Percentiles rank a stretch among this genome's conserved stretches.
Conservation (phyloP, 352 stramenopile species). For the Pythium insidiosum region DNA sequence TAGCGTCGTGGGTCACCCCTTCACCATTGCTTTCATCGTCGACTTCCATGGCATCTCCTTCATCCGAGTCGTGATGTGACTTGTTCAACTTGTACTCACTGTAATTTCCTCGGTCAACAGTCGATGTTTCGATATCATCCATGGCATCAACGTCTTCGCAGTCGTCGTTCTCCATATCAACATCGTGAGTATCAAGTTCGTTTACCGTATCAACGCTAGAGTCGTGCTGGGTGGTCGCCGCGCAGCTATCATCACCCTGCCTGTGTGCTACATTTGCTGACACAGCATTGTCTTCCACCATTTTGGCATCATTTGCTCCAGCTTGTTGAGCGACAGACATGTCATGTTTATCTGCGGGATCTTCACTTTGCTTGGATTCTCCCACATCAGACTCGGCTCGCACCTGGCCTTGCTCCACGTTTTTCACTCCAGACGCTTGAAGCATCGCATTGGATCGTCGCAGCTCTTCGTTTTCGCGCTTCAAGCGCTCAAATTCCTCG, state of each 20-base stretch:
- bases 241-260: too few relatives aligned
- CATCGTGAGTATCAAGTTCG: neutral
- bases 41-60: conserved; percentile 11
- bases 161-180: conserved; percentile 13
- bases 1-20: too few relatives aligned
- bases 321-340: neutral
- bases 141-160: conserved; percentile 6
- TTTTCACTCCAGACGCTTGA: conserved; percentile 14
- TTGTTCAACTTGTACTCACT: too few relatives aligned
- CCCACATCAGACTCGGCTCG: neutral
- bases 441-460: conserved; percentile 57
- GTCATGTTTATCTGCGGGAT: neutral
- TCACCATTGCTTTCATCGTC: conserved; percentile 10
- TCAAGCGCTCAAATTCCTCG: conserved; percentile 56
- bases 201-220: conserved; percentile 11
- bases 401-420: neutral
- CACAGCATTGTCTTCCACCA: too few relatives aligned
- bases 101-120: conserved; percentile 47
- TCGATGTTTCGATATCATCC: conserved; percentile 14
- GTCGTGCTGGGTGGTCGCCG: too few relatives aligned
- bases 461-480: conserved; percentile 53
- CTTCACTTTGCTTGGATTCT: too few relatives aligned
- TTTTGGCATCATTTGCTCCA: conserved; percentile 1
- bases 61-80: too few relatives aligned
- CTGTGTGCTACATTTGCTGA: too few relatives aligned